Base-by-base conservation (phyloP, 306 rosid genomes). In the Elaeagnus macrophylla region DNA sequence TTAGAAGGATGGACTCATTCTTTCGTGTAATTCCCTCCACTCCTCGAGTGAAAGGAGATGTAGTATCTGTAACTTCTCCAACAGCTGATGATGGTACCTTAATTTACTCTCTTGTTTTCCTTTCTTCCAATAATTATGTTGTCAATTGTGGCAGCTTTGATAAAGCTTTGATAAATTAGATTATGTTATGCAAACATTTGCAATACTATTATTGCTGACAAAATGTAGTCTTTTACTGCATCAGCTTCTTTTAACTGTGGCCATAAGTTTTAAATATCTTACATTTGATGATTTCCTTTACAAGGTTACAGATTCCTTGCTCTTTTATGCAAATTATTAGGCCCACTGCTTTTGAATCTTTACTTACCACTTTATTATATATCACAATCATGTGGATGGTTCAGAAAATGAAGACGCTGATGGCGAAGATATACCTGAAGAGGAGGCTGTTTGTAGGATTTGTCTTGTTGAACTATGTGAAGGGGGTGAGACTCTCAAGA, bases 401-500 rank as follows among this genome's bases (percentile, higher is more conserved):
- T 66, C 76, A 84, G 96, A 80, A 64, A 77, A 59, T 12, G 77
- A 69, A 12, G 76, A 63, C 18, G 71, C 51, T 18, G 71, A 65
- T 36, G 95, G 95, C 56, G 99, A 93, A 79, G 99, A 93, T 72
- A 87, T 93, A 70, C 70, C 82, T 17, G 88, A 84, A 79, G 94
- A 87, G 70, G 94, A 93, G 57, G 99, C 99, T 18, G 95, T 91
- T 42, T 91, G 99, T 62, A 81, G 99, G 66, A 93, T 93, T 56
- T 93, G 99, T 75, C 54, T 93, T 67, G 69, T 82, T 64, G 95
- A 87, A 58, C 78, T 93, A 18, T 93, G 96, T 62, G 99, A 93
- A 77, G 99, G 99, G 67, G 95, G 99, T n/a, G 99, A 93, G 77
- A 93, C 94, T 47, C 66, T 93, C 19, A 87, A 93, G 86, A 71